These are phyloP conservation scores for Psilocybe tampanensis DNA, from an alignment of 768 basidiomycete species.

Conservation along the genomic window DNA sequence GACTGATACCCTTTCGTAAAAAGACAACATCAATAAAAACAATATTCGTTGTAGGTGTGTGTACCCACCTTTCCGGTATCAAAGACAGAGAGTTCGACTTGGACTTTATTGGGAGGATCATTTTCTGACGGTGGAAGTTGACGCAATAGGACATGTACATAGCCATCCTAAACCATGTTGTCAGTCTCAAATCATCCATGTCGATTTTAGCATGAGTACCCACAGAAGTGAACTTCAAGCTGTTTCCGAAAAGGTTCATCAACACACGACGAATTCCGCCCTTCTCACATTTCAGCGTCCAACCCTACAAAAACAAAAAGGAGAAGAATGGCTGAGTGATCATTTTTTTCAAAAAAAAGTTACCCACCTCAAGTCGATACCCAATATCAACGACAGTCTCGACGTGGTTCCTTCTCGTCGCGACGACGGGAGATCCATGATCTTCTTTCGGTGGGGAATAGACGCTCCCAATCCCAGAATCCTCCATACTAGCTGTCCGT, in stretches of 20 bases:
- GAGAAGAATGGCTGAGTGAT: too few species aligned
- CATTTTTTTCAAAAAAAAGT: too few species aligned
- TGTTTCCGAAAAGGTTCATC: constrained; percentile 96
- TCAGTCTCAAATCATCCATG: constrained; percentile 3
- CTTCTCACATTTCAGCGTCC: constrained; percentile 86
- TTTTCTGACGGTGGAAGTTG: constrained; percentile 63
- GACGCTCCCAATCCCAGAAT: constrained; percentile 87
- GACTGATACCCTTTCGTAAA: constrained; percentile 81
- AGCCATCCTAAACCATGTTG: constrained; percentile 62
- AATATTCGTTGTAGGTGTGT: neutral
- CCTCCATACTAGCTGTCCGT: constrained; percentile 64
- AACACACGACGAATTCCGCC: constrained; percentile 89
- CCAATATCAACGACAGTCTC: constrained; percentile 91
- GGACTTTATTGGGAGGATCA: constrained; percentile 60
- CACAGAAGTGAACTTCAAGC: constrained; percentile 88
- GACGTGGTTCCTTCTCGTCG: constrained; percentile 50
- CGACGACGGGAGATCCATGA: constrained; percentile 41
- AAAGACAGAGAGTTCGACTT: constrained; percentile 79
- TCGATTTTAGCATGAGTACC: constrained; percentile 21
- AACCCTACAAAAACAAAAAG: constrained; percentile 55
- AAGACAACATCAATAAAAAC: neutral
- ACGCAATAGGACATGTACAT: constrained; percentile 81
- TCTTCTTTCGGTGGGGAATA: constrained; percentile 83
- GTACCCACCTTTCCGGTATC: constrained; percentile 85
- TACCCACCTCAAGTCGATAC: constrained; percentile 61